phyloP scores from a whole-genome alignment of 2,329 filamentous ascomycete genomes.

The Pestalotiopsis sp. region DNA sequence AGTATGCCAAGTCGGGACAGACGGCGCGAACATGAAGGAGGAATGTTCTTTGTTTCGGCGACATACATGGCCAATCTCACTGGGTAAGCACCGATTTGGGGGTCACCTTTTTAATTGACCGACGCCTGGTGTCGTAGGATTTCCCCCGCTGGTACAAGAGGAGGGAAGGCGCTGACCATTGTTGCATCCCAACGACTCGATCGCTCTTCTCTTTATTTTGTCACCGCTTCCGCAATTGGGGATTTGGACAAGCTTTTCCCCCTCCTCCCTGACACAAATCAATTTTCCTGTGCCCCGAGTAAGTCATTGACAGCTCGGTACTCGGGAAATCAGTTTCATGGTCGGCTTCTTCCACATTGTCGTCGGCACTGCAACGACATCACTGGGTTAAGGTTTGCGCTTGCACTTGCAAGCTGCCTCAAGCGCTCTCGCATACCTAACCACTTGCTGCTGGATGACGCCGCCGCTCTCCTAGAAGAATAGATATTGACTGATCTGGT shows the following conservation, averaged over 20 bases:
- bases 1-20: conserved; percentile 7
- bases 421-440: neutral
- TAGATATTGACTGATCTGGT: neutral
- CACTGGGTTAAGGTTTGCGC: neutral
- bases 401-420: neutral
- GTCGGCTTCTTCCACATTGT: neutral
- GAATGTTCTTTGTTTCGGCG: neutral
- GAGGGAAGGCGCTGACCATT: neutral
- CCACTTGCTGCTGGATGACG: neutral
- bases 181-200: neutral
- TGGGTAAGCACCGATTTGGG: neutral
- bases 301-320: neutral
- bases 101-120: neutral
- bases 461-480: neutral
- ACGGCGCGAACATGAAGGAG: conserved; percentile 5
- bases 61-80: neutral
- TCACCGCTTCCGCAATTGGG: neutral
- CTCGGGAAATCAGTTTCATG: neutral
- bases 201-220: neutral
- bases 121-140: neutral
- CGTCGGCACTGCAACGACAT: neutral
- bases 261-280: too few species aligned
- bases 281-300: neutral
- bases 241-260: neutral
- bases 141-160: neutral